Evolutionary conservation across 352 stramenopile genomes (phyloP).

Genomic region (Aphanomyces euteiches): DNA sequence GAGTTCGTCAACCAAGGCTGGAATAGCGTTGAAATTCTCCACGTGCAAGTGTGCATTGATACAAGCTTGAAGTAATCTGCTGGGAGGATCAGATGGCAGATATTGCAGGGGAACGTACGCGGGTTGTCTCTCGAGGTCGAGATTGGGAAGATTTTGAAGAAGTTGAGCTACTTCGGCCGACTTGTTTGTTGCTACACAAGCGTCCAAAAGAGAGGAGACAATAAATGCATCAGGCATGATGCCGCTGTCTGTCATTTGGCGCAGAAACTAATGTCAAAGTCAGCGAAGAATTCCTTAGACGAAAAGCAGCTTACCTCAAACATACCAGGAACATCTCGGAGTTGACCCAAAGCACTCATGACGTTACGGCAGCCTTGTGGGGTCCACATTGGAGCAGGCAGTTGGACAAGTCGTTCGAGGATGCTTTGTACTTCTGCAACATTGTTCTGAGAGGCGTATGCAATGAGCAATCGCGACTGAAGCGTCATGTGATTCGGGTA

Average conservation of each 20-base stretch:
- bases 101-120: not conserved
- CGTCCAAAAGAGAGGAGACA: slow-evolving; percentile 10
- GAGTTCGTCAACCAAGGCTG: not conserved
- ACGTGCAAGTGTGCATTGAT: not conserved
- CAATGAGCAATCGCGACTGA: slow-evolving; percentile 20
- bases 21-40: not conserved
- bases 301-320: slow-evolving; percentile 12
- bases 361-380: slow-evolving; percentile 25
- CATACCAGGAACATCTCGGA: not conserved
- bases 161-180: not conserved
- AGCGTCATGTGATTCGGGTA: slow-evolving; percentile 13
- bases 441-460: slow-evolving; percentile 11
- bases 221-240: slow-evolving; percentile 14
- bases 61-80: not conserved
- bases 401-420: not conserved
- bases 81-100: not conserved
- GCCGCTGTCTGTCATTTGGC: slow-evolving; percentile 9
- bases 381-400: slow-evolving; percentile 15
- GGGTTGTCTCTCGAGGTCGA: slow-evolving; percentile 4
- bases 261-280: slow-evolving; percentile 19
- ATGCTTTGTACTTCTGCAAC: not conserved
- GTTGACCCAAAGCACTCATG: slow-evolving; percentile 12
- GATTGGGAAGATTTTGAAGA: slow-evolving; percentile 20
- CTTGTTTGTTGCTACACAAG: slow-evolving; percentile 9
- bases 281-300: not conserved